A percentile compares a stretch with the other conserved stretches of the same genome.
These are phyloP conservation scores for Termitomyces titanicus DNA, from an alignment of 768 basidiomycete genomes.

Conservation along the genomic window DNA sequence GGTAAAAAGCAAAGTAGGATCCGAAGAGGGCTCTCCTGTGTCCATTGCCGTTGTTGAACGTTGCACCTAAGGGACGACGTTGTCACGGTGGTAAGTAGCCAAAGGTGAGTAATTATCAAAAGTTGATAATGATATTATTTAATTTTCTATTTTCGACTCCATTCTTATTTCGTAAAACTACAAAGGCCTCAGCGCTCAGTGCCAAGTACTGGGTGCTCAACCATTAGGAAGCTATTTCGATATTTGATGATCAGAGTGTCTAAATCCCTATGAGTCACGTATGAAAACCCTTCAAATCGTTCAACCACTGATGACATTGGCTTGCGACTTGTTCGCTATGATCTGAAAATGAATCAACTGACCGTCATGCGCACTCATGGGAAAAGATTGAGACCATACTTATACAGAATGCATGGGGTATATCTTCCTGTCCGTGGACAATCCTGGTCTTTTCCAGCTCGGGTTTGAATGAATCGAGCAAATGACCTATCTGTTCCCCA, in stretches of 20 bases:
- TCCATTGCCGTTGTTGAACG: constrained; percentile 9
- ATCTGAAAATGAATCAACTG: constrained; percentile 28
- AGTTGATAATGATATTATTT: too few species aligned
- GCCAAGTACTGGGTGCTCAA: too few species aligned
- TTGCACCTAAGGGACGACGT: too few species aligned
- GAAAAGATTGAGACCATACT: constrained; percentile 36
- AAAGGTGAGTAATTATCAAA: neutral
- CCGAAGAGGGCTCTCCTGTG: constrained; percentile 10
- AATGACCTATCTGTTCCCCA: constrained; percentile 44
- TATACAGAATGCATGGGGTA: constrained; percentile 75
- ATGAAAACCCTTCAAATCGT: neutral
- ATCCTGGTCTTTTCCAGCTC: constrained; percentile 30
- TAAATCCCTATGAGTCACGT: too few species aligned
- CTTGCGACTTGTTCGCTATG: constrained; percentile 47
- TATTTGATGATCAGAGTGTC: too few species aligned
- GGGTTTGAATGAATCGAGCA: constrained; percentile 39
- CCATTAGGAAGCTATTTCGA: too few species aligned
- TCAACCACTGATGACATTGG: constrained; percentile 32
- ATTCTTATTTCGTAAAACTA: too few species aligned
- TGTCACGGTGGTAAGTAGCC: neutral
- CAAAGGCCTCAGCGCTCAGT: too few species aligned
- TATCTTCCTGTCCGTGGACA: constrained; percentile 39
- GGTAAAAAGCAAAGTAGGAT: constrained; percentile 20
- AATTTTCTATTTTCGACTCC: too few species aligned
- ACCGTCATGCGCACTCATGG: neutral